These are phyloP conservation scores for Rhizodiscina lignyota DNA, from an alignment of 495 filamentous ascomycete species.

Conservation along the genomic window DNA sequence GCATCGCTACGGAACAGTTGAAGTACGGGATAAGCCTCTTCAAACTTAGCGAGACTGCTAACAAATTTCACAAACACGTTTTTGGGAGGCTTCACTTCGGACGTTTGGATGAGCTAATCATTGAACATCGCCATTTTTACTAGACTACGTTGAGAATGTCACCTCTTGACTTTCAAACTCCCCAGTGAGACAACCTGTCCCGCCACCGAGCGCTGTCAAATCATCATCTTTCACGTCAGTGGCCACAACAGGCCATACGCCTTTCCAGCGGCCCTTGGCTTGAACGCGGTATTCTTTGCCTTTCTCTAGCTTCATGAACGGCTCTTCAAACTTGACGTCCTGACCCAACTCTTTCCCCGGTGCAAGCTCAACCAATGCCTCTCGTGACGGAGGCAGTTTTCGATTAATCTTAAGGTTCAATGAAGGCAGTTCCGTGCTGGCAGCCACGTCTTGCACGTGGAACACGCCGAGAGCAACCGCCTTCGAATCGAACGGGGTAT, in stretches of 20 bases:
- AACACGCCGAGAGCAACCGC: background rate
- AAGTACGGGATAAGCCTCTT: no score
- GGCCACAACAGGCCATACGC: background rate
- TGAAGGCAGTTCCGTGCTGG: background rate
- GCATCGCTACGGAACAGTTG: no score
- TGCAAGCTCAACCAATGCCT: background rate
- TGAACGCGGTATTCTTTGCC: background rate
- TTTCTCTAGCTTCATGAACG: background rate
- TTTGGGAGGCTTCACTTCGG: no score
- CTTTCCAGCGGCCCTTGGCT: background rate
- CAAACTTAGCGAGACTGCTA: no score
- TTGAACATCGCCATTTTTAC: no score
- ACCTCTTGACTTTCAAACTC: background rate
- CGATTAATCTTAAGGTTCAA: background rate
- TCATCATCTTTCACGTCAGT: background rate
- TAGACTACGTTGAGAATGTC: background rate
- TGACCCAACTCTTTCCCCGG: background rate
- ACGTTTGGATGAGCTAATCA: no score
- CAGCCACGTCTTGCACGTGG: background rate
- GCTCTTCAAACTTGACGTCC: background rate
- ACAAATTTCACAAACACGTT: no score
- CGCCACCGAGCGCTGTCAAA: background rate
- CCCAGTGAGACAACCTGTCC: background rate
- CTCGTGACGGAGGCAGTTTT: background rate
- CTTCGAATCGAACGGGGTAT: slow-evolving; percentile 1